Evolutionary conservation across 257 asterid genomes (phyloP).

Genomic region (Solanum microdontum): DNA sequence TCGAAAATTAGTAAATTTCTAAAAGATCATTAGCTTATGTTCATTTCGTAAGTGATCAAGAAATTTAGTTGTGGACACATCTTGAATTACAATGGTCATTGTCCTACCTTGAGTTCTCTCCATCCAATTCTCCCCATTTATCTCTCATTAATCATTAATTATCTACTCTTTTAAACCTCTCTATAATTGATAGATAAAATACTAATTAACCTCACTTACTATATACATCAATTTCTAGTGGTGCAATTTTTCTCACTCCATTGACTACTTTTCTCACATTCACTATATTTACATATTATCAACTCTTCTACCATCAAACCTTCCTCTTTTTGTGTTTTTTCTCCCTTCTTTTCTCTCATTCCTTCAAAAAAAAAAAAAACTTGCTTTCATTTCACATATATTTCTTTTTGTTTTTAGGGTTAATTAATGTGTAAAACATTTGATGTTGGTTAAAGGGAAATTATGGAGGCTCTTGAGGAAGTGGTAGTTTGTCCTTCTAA

Average conservation of each 20-base stretch:
- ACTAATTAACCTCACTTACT: background rate
- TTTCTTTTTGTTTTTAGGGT: background rate
- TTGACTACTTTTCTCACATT: background rate
- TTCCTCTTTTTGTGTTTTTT: background rate
- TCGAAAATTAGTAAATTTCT: no score
- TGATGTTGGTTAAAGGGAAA: slow-evolving; percentile 10
- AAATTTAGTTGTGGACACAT: background rate
- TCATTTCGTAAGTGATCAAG: background rate
- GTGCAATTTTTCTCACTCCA: background rate
- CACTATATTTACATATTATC: background rate
- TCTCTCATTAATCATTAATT: background rate
- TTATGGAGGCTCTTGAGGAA: slow-evolving; percentile 24
- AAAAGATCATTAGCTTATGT: background rate
- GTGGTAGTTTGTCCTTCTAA: slow-evolving; percentile 15
- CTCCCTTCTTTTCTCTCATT: slow-evolving; percentile 10
- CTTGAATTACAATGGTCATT: background rate
- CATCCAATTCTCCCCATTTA: background rate
- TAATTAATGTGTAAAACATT: background rate
- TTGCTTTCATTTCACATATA: background rate
- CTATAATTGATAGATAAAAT: background rate
- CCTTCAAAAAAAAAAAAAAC: background rate
- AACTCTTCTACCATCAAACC: background rate
- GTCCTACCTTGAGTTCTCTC: background rate
- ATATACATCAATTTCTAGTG: background rate
- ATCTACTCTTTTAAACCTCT: background rate